phyloP scores from a whole-genome alignment of 208 protist species.

The Acanthamoeba royreba region DNA sequence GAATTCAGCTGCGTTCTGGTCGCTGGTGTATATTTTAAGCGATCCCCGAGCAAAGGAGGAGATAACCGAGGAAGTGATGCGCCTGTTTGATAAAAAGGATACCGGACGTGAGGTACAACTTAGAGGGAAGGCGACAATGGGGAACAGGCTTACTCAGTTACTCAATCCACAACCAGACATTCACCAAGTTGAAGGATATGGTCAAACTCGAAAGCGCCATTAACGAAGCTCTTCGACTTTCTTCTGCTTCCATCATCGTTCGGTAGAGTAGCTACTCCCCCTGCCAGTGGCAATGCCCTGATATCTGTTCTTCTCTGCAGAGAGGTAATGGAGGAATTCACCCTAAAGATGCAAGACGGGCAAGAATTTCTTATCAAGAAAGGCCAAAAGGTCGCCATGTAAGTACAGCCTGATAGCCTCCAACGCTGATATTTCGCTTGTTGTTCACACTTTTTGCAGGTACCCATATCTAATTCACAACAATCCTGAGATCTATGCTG shows the following conservation, averaged over 20 bases:
- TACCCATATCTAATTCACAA: not conserved
- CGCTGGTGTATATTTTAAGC: not conserved
- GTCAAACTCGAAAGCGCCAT: not conserved
- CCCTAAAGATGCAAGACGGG: not conserved
- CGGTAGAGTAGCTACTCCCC: no score
- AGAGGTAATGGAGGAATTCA: not conserved
- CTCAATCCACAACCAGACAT: not conserved
- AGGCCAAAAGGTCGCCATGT: not conserved
- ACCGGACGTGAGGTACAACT: not conserved
- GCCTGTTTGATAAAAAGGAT: not conserved
- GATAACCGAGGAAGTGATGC: not conserved
- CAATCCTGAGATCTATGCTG: not conserved
- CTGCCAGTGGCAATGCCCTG: no score
- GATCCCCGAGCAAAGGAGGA: not conserved
- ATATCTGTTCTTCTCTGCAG: no score
- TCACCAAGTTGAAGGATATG: not conserved
- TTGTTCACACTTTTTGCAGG: not conserved
- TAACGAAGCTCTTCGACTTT: not conserved
- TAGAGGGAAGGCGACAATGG: not conserved
- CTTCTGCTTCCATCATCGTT: not conserved
- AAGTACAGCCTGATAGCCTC: not conserved
- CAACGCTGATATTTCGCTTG: not conserved
- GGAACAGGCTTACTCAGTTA: no score
- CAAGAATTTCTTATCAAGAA: not conserved
- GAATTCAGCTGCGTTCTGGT: conserved; percentile 8